These are phyloP conservation scores for Aspergillus fischeri DNA, from an alignment of 2,329 filamentous ascomycete genomes.

Conservation along the genomic window DNA sequence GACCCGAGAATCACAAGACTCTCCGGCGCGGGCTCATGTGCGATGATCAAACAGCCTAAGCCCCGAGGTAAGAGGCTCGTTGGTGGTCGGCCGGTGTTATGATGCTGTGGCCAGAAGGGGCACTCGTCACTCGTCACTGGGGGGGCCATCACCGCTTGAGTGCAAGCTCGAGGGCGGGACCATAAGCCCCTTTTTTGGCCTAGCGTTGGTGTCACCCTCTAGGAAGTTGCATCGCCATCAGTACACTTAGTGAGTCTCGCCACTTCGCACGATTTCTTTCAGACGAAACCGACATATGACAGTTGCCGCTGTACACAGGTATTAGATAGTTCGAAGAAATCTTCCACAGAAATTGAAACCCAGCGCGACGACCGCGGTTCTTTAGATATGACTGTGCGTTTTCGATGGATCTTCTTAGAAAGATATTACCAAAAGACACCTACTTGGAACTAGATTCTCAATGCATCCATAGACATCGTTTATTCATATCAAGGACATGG, in stretches of 20 bases:
- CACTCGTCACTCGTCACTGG: slow-evolving; percentile 2
- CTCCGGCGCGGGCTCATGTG: neutral
- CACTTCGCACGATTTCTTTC: neutral
- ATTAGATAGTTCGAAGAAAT: no score
- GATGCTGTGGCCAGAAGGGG: slow-evolving; percentile 5
- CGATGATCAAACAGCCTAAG: neutral
- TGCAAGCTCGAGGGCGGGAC: neutral
- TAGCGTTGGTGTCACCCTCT: neutral
- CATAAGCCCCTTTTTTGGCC: neutral
- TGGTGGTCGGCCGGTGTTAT: slow-evolving; percentile 4
- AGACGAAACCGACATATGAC: no score
- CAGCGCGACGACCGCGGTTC: no score
- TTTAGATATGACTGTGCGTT: neutral
- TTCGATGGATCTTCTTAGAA: neutral
- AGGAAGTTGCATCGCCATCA: neutral
- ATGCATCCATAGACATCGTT: slow-evolving; percentile 12
- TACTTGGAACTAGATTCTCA: slow-evolving; percentile 4
- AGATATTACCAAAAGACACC: neutral
- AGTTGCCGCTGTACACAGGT: no score
- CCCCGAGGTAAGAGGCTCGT: slow-evolving; percentile 11
- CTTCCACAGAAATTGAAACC: no score
- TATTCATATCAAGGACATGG: slow-evolving; percentile 14
- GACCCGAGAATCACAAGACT: slow-evolving; percentile 9
- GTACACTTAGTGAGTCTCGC: neutral
- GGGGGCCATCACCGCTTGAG: slow-evolving; percentile 13